Evolutionary conservation across 2,329 filamentous ascomycete genomes (phyloP).

Genomic region (Cadophora sp.): DNA sequence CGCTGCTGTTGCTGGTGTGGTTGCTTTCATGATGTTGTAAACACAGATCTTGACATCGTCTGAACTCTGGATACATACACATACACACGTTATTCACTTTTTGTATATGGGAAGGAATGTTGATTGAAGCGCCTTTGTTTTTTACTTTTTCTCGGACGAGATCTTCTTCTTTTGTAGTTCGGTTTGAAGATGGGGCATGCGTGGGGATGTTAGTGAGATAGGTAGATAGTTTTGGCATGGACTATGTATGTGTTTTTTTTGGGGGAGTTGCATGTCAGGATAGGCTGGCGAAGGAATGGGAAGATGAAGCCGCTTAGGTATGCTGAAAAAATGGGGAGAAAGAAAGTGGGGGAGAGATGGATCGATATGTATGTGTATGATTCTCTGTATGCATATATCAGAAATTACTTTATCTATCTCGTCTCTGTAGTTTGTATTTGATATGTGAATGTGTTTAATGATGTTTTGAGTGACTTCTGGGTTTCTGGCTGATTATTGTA

Average conservation of each 20-base stretch:
- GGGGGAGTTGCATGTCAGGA: background rate
- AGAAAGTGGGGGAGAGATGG: constrained; percentile 1
- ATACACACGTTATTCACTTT: background rate
- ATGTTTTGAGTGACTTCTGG: too few species aligned
- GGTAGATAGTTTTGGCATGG: constrained; percentile 10
- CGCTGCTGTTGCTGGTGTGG: constrained; percentile 21
- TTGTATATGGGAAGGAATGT: background rate
- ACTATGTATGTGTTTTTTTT: background rate
- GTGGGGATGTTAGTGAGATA: constrained; percentile 9
- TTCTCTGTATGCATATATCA: constrained; percentile 22
- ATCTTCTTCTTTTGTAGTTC: background rate
- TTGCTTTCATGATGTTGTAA: constrained; percentile 30
- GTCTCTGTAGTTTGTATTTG: background rate
- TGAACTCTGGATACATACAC: too few species aligned
- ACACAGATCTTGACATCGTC: background rate
- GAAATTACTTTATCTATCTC: constrained; percentile 11
- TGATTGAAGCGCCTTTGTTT: background rate
- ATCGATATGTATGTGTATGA: constrained; percentile 13
- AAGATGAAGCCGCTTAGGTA: constrained; percentile 2
- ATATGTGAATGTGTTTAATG: too few species aligned
- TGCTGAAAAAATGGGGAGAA: background rate
- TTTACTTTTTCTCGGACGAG: background rate
- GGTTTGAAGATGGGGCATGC: constrained; percentile 7
- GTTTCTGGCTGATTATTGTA: too few species aligned
- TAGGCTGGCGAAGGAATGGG: background rate